Evolutionary conservation across 192 early-diverging fungal species (phyloP).

Genomic region (Entomortierella lignicola): DNA sequence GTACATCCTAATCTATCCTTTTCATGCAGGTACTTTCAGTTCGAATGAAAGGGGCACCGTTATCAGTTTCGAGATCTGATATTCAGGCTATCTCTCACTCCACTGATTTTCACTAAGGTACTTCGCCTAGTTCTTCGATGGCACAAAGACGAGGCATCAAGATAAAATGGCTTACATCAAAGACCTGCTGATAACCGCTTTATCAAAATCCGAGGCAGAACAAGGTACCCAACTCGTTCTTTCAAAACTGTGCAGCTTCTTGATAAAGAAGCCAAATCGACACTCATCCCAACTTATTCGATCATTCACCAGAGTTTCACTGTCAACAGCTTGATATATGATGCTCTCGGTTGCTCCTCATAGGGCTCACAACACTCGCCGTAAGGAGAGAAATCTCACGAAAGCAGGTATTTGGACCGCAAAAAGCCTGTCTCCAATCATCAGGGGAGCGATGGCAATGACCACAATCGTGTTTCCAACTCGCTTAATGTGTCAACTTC

Average conservation of each 20-base stretch:
- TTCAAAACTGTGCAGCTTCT: conserved; percentile 17
- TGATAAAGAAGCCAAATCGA: conserved; percentile 33
- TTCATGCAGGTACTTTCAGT: conserved; percentile 44
- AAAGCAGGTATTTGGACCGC: conserved; percentile 18
- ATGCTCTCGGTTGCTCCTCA: conserved; percentile 21
- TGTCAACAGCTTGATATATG: conserved; percentile 24
- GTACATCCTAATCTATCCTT: conserved; percentile 38
- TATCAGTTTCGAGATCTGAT: conserved; percentile 50
- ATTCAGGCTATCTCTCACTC: conserved; percentile 29
- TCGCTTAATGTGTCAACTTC: background rate
- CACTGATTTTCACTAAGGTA: conserved; percentile 43
- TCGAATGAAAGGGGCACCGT: conserved; percentile 22
- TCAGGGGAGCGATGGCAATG: conserved; percentile 29
- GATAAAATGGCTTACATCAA: conserved; percentile 36
- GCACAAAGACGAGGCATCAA: conserved; percentile 22
- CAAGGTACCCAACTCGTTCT: conserved; percentile 12
- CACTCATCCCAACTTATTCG: conserved; percentile 13
- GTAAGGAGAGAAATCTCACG: conserved; percentile 19
- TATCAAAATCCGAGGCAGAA: background rate
- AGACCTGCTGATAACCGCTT: conserved; percentile 21
- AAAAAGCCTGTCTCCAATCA: conserved; percentile 28
- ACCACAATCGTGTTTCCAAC: conserved; percentile 30
- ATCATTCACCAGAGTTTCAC: conserved; percentile 28
- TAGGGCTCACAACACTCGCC: conserved; percentile 16
- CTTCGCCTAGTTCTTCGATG: conserved; percentile 27